phyloP scores from a whole-genome alignment of 352 stramenopile genomes.

The Phytophthora pseudosyringae region DNA sequence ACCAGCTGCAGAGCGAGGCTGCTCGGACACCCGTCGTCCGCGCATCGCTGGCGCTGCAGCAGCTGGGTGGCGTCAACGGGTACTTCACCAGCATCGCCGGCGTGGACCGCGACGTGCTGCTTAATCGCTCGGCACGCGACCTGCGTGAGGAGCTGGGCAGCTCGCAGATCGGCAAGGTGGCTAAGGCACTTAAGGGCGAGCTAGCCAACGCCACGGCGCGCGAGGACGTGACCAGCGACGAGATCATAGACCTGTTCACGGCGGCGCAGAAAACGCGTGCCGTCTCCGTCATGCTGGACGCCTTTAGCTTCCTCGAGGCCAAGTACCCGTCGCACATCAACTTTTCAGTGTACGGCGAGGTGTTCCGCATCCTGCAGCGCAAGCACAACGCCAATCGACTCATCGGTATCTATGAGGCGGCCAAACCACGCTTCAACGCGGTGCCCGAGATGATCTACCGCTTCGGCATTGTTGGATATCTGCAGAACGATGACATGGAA shows the following conservation, averaged over 20 bases:
- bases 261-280: conserved; percentile 58
- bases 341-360: conserved; percentile 68
- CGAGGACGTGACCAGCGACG: conserved; percentile 49
- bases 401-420: conserved; percentile 53
- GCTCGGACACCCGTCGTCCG: conserved; percentile 17
- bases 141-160: conserved; percentile 46
- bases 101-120: conserved; percentile 52
- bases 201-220: conserved; percentile 38
- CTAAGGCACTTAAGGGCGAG: conserved; percentile 48
- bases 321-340: conserved; percentile 56
- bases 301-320: conserved; percentile 53
- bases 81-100: conserved; percentile 53
- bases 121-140: conserved; percentile 45
- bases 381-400: conserved; percentile 48
- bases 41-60: conserved; percentile 22
- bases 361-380: conserved; percentile 60
- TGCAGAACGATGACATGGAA: conserved; percentile 59
- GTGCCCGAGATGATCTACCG: conserved; percentile 78
- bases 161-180: conserved; percentile 38
- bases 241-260: conserved; percentile 64
- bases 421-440: conserved; percentile 47
- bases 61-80: conserved; percentile 17
- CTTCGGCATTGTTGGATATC: conserved; percentile 66
- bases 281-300: conserved; percentile 53
- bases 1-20: conserved; percentile 40